Evolutionary conservation across 2,329 filamentous ascomycete species (phyloP), one percentile per base, ranked within the genome.

Genomic region (Exophiala lecanii-corni): DNA sequence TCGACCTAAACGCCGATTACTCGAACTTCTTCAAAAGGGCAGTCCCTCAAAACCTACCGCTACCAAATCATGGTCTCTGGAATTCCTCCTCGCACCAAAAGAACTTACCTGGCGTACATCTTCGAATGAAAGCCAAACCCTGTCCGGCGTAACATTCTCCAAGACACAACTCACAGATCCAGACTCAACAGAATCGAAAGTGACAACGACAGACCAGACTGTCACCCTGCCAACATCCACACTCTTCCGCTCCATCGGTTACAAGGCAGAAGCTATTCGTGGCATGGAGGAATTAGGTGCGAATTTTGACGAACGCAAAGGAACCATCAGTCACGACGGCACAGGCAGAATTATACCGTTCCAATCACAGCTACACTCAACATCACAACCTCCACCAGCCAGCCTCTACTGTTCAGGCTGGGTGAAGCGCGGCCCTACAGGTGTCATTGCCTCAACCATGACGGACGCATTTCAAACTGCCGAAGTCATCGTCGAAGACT

Each of bases 361-460:
- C n/a, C 42, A 40, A 13, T 33, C 26, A 7, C 10, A 17, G 6
- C 17, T 17, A 7, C 17, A 4, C 4, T 35, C 33, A 18, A 10
- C 13, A n/a, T 17, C 13, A 7, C 25, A 15, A 15, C 25, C 30
- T 42, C 46, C 12, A 32, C 30, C 15, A 21, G 91, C 0, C 10
- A 39, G 39, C n/a, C 65, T 95, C 19, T 98, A 98, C 66, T 94
- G 89, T 53, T 86, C 91, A 12, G 92, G 92, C 0, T 98, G 92
- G 92, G 89, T 96, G 7, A 97, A 97, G 69, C 79, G 84, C 25
- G 92, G 92, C 0, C 91, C 92, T 0, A 96, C 89, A 0, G 92
- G 92, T 2, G 89, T 97, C 3, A 98, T 98, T 62, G 91, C 91
- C 1, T 89, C 84, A 20, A 98, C 92, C 0, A 94, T 98, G 88